A percentile compares a stretch with the other conserved stretches of the same genome.
These are phyloP conservation scores for Solanum hybrid DNA, from an alignment of 305 asterid genomes.

Conservation along the genomic window DNA sequence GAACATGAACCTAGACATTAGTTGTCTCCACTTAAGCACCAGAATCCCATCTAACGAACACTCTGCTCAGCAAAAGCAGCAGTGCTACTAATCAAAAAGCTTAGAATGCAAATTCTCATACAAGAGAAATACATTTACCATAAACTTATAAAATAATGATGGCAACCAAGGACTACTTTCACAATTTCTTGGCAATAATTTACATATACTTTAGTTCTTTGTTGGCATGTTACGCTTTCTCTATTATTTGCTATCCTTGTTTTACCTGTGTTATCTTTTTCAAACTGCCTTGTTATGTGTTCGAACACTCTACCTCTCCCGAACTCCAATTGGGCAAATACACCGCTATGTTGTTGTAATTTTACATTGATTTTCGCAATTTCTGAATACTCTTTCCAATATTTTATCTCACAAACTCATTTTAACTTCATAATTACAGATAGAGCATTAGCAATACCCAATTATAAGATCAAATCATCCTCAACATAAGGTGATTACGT, in stretches of 20 bases:
- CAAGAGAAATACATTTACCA: neutral
- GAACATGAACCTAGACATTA: neutral
- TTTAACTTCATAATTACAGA: neutral
- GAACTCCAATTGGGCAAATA: neutral
- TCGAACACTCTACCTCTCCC: neutral
- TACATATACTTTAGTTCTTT: neutral
- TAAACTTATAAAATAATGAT: neutral
- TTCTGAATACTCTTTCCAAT: neutral
- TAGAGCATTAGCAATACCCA: neutral
- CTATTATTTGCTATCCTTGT: neutral
- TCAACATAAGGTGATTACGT: neutral
- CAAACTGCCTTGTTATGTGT: neutral
- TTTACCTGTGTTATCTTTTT: neutral
- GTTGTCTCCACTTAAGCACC: neutral
- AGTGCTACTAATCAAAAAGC: neutral
- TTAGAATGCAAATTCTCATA: neutral
- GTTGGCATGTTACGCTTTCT: neutral
- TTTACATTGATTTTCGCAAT: neutral
- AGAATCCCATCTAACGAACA: neutral
- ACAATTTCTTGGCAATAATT: neutral
- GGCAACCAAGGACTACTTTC: neutral
- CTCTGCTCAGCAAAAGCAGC: neutral
- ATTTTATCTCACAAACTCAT: neutral
- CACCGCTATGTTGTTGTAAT: neutral
- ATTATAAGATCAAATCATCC: neutral